Evolutionary conservation across 176 grass and related monocot genomes (phyloP).

Genomic region (Oryza rufipogon): DNA sequence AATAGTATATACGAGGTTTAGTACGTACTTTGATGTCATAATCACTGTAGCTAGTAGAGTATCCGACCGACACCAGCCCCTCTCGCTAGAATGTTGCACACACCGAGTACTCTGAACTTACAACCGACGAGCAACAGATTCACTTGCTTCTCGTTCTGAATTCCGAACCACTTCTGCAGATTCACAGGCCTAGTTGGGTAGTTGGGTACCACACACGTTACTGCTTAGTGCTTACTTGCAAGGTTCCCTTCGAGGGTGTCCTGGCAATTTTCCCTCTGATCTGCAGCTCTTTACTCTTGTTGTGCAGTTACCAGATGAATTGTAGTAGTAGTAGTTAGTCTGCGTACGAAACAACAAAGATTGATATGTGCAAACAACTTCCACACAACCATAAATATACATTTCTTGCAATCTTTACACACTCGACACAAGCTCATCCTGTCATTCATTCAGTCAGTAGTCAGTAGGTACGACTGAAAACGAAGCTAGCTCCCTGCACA

Average conservation of each 20-base stretch:
- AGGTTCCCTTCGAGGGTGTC: constrained; percentile 23
- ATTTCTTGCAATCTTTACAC: constrained; percentile 11
- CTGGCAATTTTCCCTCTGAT: neutral
- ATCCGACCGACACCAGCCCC: neutral
- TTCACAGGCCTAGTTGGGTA: neutral
- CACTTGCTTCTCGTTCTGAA: constrained; percentile 10
- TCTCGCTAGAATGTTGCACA: neutral
- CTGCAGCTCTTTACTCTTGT: neutral
- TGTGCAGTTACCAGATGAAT: constrained; percentile 23
- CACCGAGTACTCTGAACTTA: neutral
- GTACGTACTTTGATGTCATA: neutral
- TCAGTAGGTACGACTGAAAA: constrained; percentile 40
- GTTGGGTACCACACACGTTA: neutral
- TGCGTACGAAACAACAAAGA: constrained; percentile 1
- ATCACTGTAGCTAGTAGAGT: neutral
- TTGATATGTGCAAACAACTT: constrained; percentile 41
- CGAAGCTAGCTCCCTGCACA: neutral
- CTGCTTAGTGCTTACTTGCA: constrained; percentile 58
- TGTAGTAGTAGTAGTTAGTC: neutral
- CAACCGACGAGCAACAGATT: neutral
- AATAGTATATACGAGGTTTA: neutral
- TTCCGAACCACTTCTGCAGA: constrained; percentile 39
- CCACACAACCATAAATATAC: neutral
- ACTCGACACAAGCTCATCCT: neutral
- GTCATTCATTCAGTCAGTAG: constrained; percentile 10